These are phyloP conservation scores for Austroboletus novae-zelandiae DNA, from an alignment of 1,284 basidiomycete species.

Conservation along the genomic window DNA sequence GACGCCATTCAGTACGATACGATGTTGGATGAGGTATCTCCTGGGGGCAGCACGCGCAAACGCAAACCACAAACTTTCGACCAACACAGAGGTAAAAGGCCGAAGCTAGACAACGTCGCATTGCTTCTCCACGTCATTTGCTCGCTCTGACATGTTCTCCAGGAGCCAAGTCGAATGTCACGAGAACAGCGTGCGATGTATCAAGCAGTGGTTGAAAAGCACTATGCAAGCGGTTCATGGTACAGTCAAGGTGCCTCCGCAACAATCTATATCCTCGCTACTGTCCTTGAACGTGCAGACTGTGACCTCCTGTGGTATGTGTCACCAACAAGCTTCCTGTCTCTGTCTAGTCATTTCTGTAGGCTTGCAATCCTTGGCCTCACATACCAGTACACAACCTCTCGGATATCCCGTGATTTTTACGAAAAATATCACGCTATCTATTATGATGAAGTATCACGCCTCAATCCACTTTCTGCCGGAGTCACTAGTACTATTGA, in stretches of 20 bases:
- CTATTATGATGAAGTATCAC: constrained; percentile 86
- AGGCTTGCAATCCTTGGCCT: constrained; percentile 94
- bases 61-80: constrained; percentile 51
- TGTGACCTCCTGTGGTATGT: constrained; percentile 89
- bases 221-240: constrained; percentile 86
- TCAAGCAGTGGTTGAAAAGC: constrained; percentile 66
- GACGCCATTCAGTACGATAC: constrained; percentile 41
- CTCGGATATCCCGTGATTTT: constrained; percentile 81
- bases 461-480: constrained; percentile 70
- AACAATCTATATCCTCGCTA: constrained; percentile 89
- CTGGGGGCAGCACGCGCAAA: constrained; percentile 48
- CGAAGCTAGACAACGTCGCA: constrained; percentile 45
- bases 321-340: background rate
- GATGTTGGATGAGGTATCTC: constrained; percentile 45
- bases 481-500: constrained; percentile 37
- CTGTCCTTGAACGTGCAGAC: constrained; percentile 85
- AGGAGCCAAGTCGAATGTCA: constrained; percentile 50
- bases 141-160: constrained; percentile 9
- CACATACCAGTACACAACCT: constrained; percentile 89
- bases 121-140: background rate
- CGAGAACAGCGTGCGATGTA: constrained; percentile 68
- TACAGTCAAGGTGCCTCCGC: constrained; percentile 89
- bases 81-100: constrained; percentile 46
- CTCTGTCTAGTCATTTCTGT: constrained; percentile 6
- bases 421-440: constrained; percentile 83